phyloP scores from a whole-genome alignment of 257 asterid genomes.

The Primulina eburnea region DNA sequence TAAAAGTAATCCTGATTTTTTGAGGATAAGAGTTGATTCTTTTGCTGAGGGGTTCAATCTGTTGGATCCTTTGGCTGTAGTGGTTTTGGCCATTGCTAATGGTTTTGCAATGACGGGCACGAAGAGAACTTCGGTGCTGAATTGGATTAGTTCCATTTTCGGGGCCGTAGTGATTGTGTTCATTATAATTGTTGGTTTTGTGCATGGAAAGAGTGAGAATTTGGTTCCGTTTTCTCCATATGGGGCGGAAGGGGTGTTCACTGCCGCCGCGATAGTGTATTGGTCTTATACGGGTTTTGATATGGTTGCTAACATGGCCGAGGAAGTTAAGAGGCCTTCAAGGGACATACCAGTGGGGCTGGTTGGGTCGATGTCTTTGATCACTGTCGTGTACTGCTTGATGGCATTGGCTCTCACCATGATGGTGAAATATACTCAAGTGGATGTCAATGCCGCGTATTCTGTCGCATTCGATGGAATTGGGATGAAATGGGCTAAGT shows the following conservation, averaged over 20 bases:
- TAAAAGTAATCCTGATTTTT: conserved; percentile 51
- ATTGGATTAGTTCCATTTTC: conserved; percentile 68
- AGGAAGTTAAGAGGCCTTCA: conserved; percentile 80
- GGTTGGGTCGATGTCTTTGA: conserved; percentile 86
- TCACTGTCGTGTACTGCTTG: conserved; percentile 71
- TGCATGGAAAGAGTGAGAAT: conserved; percentile 54
- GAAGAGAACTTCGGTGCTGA: conserved; percentile 52
- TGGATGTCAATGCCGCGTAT: conserved; percentile 80
- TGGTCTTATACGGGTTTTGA: conserved; percentile 98
- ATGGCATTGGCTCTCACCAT: conserved; percentile 65
- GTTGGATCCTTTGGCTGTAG: conserved; percentile 79
- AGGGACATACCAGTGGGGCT: conserved; percentile 83
- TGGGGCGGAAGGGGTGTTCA: conserved; percentile 69
- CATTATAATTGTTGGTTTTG: conserved; percentile 70
- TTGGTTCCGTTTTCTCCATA: conserved; percentile 70
- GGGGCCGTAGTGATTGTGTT: conserved; percentile 55
- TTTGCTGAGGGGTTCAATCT: conserved; percentile 75
- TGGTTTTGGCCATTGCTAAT: conserved; percentile 49
- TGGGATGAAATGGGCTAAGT: conserved; percentile 86
- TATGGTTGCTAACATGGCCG: conserved; percentile 96
- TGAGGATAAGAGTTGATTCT: conserved; percentile 55
- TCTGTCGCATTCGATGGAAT: conserved; percentile 68
- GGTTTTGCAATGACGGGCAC: conserved; percentile 83
- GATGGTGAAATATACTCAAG: conserved; percentile 74
- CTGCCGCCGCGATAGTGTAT: conserved; percentile 84